Base-by-base conservation (phyloP, 2,329 filamentous ascomycete genomes). In the Calonectria pteridis region DNA sequence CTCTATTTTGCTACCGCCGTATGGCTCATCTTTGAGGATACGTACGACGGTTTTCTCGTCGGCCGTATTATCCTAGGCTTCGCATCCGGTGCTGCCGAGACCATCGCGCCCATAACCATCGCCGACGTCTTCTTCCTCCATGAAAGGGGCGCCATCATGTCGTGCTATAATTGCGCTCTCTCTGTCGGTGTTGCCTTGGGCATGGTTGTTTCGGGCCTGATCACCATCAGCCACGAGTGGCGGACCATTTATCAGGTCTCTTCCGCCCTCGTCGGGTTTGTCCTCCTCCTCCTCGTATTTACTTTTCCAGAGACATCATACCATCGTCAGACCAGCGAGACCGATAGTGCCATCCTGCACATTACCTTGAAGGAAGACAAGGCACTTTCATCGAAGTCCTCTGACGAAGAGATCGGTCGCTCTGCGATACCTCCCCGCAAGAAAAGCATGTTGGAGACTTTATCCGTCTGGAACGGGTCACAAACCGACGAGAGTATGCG, bases 41-140 rank as follows among this genome's bases (percentile, higher is more conserved):
- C 82, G 0, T 89, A 87, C 70, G 77, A 73, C 2, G 83, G 83
- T 6, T 87, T 87, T 63, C 80, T 91, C 2, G 83, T 84, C 2
- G 88, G 86, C 2, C 84, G 89, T 6, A 88, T 89, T 31, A 71
- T 90, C 14, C 84, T 91, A 83, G 89, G 89, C 4, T 85, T 90
- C 50, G 89, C 86, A 1, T 84, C 88, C 0, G 90, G 89, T 1
- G 87, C 89, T 10, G 89, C 87, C 2, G 89, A 91, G 77, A 87
- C 85, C 1, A 83, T 88, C 58, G 86, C 87, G 1, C 89, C 88
- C 0, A 82, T 89, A 10, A 89, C 88, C 1, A 89, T 91, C 58
- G 83, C 88, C 3, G 89, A 91, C 74, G 81, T 91, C 35, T 91
- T 91, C 81, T 91, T 90, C 78, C 81, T 91, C 20, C 89, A 91